phyloP scores from a whole-genome alignment of 1,284 basidiomycete species.

The Apiotrichum siamense region DNA sequence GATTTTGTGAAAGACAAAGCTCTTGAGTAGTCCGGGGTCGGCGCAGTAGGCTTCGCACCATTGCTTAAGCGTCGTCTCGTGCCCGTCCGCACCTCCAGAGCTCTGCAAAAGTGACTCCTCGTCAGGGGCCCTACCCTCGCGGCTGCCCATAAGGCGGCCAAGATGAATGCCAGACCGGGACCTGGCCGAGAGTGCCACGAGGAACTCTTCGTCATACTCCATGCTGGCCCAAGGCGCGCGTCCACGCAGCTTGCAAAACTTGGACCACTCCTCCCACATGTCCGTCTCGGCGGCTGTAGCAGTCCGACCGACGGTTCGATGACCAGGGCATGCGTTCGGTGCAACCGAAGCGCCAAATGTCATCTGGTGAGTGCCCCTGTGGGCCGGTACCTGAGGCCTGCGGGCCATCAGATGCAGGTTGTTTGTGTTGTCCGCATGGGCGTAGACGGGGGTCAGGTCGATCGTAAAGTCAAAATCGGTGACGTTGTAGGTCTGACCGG shows the following conservation, averaged over 20 bases:
- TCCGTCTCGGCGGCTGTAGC: neutral
- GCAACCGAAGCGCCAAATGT: neutral
- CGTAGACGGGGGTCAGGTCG: constrained; percentile 26
- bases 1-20: constrained; percentile 60
- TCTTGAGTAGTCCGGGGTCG: constrained; percentile 58
- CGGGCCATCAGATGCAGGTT: constrained; percentile 26
- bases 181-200: neutral
- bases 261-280: constrained; percentile 6
- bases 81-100: neutral
- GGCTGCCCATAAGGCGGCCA: neutral
- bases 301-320: neutral
- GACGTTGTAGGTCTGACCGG: constrained; percentile 27
- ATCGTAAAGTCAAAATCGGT: constrained; percentile 42
- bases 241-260: constrained; percentile 4
- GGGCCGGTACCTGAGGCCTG: constrained; percentile 1
- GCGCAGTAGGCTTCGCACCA: constrained; percentile 68
- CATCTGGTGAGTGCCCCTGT: constrained; percentile 16
- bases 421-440: constrained; percentile 26
- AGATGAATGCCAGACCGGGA: neutral
- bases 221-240: constrained; percentile 9
- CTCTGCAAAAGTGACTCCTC: constrained; percentile 16
- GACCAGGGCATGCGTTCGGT: neutral
- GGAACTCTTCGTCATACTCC: constrained; percentile 11
- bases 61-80: constrained; percentile 47
- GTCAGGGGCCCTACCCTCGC: neutral